Percentiles rank a stretch among this genome's conserved stretches.
Conservation (phyloP, 2,329 filamentous ascomycete genomes). For the Cladosporium sp. region DNA sequence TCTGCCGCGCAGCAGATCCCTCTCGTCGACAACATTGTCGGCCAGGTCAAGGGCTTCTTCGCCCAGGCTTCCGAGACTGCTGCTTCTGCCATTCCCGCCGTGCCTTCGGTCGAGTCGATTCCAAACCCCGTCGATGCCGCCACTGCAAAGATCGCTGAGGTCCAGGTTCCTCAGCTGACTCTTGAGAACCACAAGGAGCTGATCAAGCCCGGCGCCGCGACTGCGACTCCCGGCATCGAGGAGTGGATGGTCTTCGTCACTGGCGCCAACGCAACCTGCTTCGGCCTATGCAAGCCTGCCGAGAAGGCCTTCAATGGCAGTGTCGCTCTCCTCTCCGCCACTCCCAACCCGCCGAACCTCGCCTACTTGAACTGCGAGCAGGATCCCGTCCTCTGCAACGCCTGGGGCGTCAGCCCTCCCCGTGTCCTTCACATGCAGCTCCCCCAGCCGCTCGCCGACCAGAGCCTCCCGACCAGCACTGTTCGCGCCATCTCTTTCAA, state of each 20-base stretch:
- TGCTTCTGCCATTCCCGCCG: constrained; percentile 49
- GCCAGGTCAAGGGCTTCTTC: constrained; percentile 54
- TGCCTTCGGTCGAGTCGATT: constrained; percentile 29
- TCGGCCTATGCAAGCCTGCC: constrained; percentile 61
- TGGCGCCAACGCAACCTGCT: constrained; percentile 75
- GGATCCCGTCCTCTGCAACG: constrained; percentile 70
- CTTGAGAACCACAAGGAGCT: constrained; percentile 68
- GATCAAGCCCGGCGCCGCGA: constrained; percentile 58
- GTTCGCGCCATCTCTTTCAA: constrained; percentile 65
- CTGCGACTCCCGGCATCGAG: constrained; percentile 56
- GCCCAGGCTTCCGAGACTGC: constrained; percentile 53
- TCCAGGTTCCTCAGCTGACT: constrained; percentile 56
- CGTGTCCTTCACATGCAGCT: constrained; percentile 62
- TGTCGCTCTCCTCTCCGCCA: constrained; percentile 52
- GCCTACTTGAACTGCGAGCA: constrained; percentile 70
- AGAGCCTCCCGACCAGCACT: constrained; percentile 59
- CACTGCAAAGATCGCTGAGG: constrained; percentile 46
- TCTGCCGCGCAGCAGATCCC: constrained; percentile 54
- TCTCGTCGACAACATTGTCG: constrained; percentile 60
- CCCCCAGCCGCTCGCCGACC: constrained; percentile 57
- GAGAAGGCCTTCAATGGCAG: constrained; percentile 57
- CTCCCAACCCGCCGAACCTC: constrained; percentile 62
- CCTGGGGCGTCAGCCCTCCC: constrained; percentile 63
- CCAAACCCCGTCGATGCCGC: constrained; percentile 46
- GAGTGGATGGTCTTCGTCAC: constrained; percentile 74